Percentiles rank a stretch among this genome's conserved stretches.
phyloP scores from a whole-genome alignment of 2,329 filamentous ascomycete genomes.

The Bretziella fagacearum region DNA sequence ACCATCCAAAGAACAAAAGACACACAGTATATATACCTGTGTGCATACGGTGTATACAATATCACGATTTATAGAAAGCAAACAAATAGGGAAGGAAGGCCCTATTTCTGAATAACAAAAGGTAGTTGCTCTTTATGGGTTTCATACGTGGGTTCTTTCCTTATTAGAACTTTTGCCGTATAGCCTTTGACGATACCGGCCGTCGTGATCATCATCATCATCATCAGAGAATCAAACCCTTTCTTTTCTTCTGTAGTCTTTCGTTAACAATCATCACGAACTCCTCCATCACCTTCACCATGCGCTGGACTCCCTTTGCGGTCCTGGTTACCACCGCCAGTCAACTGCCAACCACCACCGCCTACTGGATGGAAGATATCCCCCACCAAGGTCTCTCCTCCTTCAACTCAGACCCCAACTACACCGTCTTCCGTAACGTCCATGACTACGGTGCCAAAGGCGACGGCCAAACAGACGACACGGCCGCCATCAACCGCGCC shows the following conservation, averaged over 20 bases:
- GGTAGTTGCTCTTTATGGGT: too few relatives aligned
- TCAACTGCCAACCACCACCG: conserved; percentile 9
- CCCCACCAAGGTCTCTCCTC: conserved; percentile 30
- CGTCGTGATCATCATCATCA: background rate
- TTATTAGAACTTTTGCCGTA: too few relatives aligned
- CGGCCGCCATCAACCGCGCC: conserved; percentile 23
- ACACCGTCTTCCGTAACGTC: conserved; percentile 32
- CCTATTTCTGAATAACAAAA: too few relatives aligned
- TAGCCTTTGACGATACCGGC: too few relatives aligned
- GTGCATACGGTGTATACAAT: background rate
- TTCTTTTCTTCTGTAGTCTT: too few relatives aligned
- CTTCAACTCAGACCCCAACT: conserved; percentile 24
- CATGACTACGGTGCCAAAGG: conserved; percentile 28
- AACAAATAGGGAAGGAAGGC: background rate
- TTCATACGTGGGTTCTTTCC: too few relatives aligned
- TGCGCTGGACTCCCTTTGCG: background rate
- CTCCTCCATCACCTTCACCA: conserved; percentile 1
- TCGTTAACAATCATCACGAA: background rate
- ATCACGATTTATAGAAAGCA: background rate
- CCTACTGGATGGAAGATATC: conserved; percentile 29
- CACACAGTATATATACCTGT: background rate
- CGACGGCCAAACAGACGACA: conserved; percentile 24
- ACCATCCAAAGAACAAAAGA: background rate
- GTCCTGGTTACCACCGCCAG: background rate
- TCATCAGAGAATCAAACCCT: too few relatives aligned